phyloP scores from a whole-genome alignment of 192 early-diverging fungal genomes.

The Backusella tuberculispora region DNA sequence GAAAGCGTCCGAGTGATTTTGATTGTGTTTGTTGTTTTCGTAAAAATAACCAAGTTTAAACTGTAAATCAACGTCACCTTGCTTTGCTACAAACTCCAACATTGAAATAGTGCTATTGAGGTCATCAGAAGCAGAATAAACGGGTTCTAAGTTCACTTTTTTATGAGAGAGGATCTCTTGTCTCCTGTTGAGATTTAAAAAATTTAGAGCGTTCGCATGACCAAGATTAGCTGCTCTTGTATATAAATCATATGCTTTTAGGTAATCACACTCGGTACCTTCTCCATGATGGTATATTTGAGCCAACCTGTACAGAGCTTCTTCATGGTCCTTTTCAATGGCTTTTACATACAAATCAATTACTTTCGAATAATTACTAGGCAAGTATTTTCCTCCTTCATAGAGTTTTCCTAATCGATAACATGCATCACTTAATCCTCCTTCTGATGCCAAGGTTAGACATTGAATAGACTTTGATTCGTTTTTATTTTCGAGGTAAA shows the following conservation, averaged over 20 bases:
- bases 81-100: not conserved
- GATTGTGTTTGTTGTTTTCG: not conserved
- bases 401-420: not conserved
- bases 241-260: not conserved
- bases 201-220: not conserved
- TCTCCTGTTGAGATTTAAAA: not conserved
- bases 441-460: not conserved
- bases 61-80: not conserved
- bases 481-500: not conserved
- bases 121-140: not conserved
- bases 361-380: not conserved
- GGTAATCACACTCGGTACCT: not conserved
- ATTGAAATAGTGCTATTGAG: not conserved
- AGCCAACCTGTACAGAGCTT: not conserved
- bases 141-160: rapidly evolving
- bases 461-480: not conserved
- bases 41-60: not conserved
- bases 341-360: not conserved
- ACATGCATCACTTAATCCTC: not conserved
- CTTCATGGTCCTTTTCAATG: not conserved
- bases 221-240: not conserved
- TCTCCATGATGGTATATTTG: not conserved
- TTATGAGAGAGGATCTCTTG: rapidly evolving
- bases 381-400: not conserved
- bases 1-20: not conserved